A percentile compares a stretch with the other conserved stretches of the same genome.
Evolutionary conservation across 129 eudicot genomes (phyloP).

Genomic region (Apium graveolens): DNA sequence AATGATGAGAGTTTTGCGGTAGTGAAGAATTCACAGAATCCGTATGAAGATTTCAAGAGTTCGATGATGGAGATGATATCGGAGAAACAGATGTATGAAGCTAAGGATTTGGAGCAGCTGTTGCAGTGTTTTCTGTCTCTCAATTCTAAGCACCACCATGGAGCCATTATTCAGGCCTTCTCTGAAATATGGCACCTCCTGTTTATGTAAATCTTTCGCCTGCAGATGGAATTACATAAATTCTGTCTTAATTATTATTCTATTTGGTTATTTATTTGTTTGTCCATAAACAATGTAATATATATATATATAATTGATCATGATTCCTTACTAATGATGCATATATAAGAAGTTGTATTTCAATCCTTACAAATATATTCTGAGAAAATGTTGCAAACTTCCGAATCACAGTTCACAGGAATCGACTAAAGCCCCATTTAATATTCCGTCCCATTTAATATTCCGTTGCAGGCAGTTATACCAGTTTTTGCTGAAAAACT

Average conservation of each 20-base stretch:
- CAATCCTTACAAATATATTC: too few species aligned
- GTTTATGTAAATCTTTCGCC: conserved; percentile 11
- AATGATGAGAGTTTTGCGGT: conserved; percentile 47
- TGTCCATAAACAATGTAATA: not conserved
- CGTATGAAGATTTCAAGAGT: conserved; percentile 63
- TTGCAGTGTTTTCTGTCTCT: conserved; percentile 56
- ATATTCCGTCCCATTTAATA: too few species aligned
- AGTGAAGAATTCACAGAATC: conserved; percentile 56
- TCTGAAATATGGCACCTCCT: conserved; percentile 52
- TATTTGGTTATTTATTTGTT: not conserved
- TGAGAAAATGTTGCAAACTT: too few species aligned
- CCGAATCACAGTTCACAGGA: too few species aligned
- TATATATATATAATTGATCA: too few species aligned
- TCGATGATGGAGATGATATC: conserved; percentile 78
- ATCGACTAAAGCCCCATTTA: too few species aligned
- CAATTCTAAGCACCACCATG: conserved; percentile 53
- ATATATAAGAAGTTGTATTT: too few species aligned
- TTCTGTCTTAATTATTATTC: not conserved
- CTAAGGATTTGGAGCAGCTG: conserved; percentile 53
- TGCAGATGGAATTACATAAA: not conserved
- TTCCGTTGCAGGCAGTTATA: too few species aligned
- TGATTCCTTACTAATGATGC: too few species aligned
- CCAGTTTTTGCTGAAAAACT: too few species aligned
- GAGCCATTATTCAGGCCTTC: conserved; percentile 52
- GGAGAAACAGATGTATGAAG: conserved; percentile 60